These are phyloP conservation scores for Phytopythium kandeliae DNA, from an alignment of 352 stramenopile genomes.

Conservation along the genomic window DNA sequence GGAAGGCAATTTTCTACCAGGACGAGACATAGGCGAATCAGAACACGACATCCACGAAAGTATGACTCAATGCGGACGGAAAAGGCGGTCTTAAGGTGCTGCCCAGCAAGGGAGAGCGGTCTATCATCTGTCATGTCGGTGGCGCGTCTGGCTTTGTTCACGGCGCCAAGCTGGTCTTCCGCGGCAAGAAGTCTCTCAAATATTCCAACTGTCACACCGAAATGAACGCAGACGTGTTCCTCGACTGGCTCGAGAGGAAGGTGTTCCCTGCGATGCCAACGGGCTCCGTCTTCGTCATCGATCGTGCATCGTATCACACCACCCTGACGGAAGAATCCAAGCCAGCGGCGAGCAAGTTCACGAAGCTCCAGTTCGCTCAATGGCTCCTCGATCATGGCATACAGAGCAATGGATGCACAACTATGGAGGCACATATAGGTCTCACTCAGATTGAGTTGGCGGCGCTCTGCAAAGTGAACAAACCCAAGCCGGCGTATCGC, in stretches of 20 bases:
- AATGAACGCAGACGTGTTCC: constrained; percentile 18
- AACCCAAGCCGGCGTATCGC: constrained; percentile 4
- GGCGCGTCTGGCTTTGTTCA: constrained; percentile 11
- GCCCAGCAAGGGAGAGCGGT: constrained; percentile 12
- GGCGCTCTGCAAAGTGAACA: constrained; percentile 8
- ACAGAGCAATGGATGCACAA: not conserved
- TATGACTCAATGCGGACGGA: constrained; percentile 11
- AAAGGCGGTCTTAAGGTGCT: constrained; percentile 14
- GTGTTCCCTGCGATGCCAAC: constrained; percentile 4
- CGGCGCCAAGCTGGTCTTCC: constrained; percentile 16
- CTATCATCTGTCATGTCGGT: constrained; percentile 17
- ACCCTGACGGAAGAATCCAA: constrained; percentile 10
- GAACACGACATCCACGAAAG: constrained; percentile 11
- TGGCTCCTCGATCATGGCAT: constrained; percentile 8
- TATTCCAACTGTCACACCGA: constrained; percentile 24
- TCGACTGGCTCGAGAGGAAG: constrained; percentile 15
- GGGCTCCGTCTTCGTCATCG: constrained; percentile 16
- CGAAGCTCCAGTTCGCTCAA: constrained; percentile 8
- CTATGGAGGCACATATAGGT: not conserved
- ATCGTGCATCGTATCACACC: constrained; percentile 14
- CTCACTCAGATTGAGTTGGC: constrained; percentile 6
- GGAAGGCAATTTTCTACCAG: constrained; percentile 16
- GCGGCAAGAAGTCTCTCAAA: constrained; percentile 17
- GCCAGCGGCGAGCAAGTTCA: constrained; percentile 4
- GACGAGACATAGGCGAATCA: constrained; percentile 13